Percentiles rank a stretch among this genome's conserved stretches.
Conservation (phyloP, 176 grass and related monocot genomes). For the Calamus simplicifolius region DNA sequence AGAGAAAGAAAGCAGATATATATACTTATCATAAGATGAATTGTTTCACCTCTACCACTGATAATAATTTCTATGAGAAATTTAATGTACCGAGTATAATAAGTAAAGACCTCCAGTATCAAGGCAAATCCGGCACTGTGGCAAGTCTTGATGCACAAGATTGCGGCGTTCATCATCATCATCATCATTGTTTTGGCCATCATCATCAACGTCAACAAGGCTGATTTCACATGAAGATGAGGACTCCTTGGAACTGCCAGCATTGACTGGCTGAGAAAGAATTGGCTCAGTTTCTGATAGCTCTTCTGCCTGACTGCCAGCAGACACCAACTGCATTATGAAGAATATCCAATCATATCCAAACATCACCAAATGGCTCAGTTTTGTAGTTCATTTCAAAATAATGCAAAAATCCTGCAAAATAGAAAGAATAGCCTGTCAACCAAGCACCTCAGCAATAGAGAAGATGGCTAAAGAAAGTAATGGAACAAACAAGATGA, state of each 20-base stretch:
- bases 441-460: background rate
- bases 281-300: slow-evolving; percentile 26
- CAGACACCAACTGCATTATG: slow-evolving; percentile 63
- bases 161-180: slow-evolving; percentile 25
- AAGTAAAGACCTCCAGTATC: slow-evolving; percentile 67
- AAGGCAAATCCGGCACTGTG: slow-evolving; percentile 91
- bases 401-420: slow-evolving; percentile 28
- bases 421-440: background rate
- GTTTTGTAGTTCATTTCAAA: slow-evolving; percentile 23
- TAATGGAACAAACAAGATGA: too few species aligned
- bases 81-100: slow-evolving; percentile 13
- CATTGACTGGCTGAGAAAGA: slow-evolving; percentile 15
- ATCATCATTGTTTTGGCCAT: slow-evolving; percentile 30
- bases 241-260: slow-evolving; percentile 19
- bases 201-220: slow-evolving; percentile 21
- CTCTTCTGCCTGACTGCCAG: slow-evolving; percentile 35
- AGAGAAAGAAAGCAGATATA: too few species aligned
- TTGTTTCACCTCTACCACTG: too few species aligned
- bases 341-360: slow-evolving; percentile 49
- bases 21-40: too few species aligned
- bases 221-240: slow-evolving; percentile 54
- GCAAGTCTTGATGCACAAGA: slow-evolving; percentile 48
- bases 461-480: too few species aligned
- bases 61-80: background rate
- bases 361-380: slow-evolving; percentile 22